Conservation (phyloP, 1,284 basidiomycete species). For the Apiotrichum siamense region DNA sequence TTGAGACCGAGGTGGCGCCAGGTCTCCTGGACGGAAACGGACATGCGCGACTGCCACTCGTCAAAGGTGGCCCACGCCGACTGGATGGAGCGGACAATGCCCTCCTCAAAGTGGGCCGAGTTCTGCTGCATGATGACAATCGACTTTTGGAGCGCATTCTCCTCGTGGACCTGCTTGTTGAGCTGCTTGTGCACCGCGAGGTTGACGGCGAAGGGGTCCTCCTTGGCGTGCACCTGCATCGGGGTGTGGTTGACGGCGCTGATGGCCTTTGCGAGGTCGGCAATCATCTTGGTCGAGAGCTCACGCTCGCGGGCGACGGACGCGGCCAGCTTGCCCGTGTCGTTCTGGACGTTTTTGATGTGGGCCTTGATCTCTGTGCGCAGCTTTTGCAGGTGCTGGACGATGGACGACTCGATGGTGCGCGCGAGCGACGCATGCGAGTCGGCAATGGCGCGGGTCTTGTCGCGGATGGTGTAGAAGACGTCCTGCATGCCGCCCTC, state of each 20-base stretch:
- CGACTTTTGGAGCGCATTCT: constrained; percentile 97
- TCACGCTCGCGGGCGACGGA: constrained; percentile 92
- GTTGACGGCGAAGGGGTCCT: constrained; percentile 80
- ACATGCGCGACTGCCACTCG: constrained; percentile 92
- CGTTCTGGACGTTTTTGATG: constrained; percentile 95
- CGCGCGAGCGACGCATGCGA: constrained; percentile 94
- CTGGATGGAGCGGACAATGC: constrained; percentile 90
- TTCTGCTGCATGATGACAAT: constrained; percentile 99
- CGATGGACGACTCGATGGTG: constrained; percentile 94
- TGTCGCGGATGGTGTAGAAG: constrained; percentile 89
- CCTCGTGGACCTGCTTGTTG: constrained; percentile 89
- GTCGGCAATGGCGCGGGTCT: constrained; percentile 89
- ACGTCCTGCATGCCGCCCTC: constrained; percentile 91
- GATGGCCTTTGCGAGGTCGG: constrained; percentile 80
- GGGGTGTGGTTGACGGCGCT: constrained; percentile 93
- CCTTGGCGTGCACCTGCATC: constrained; percentile 72
- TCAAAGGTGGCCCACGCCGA: constrained; percentile 96
- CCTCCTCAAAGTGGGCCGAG: constrained; percentile 94
- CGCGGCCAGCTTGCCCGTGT: constrained; percentile 91
- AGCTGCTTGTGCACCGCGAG: constrained; percentile 78
- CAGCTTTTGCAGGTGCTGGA: constrained; percentile 94
- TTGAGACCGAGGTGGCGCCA: constrained; percentile 69
- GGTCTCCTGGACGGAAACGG: constrained; percentile 68
- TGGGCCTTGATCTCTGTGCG: constrained; percentile 94
- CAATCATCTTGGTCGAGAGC: constrained; percentile 76